A percentile compares a stretch with the other conserved stretches of the same genome.
Evolutionary conservation across 805 yeast species (phyloP).

Genomic region (Myxozyma mucilagina): DNA sequence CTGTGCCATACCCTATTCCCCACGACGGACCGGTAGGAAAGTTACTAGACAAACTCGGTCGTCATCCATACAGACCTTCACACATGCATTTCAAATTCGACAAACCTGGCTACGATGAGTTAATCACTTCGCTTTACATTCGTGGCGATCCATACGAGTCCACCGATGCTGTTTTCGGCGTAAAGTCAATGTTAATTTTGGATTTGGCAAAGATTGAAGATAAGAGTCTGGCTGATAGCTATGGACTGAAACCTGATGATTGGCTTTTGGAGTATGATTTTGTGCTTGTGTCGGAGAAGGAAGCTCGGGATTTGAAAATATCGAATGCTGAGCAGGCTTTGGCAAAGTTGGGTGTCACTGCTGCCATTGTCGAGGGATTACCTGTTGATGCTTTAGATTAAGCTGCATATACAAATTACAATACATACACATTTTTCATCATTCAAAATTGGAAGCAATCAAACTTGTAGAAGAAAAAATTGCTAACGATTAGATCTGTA

Average conservation of each 20-base stretch:
- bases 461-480: too few species aligned
- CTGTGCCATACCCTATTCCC: slow-evolving; percentile 46
- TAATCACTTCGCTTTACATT: slow-evolving; percentile 42
- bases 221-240: slow-evolving; percentile 12
- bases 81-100: slow-evolving; percentile 41
- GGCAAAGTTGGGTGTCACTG: slow-evolving; percentile 13
- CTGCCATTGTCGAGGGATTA: slow-evolving; percentile 24
- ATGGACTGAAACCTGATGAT: slow-evolving; percentile 21
- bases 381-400: slow-evolving; percentile 22
- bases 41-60: slow-evolving; percentile 39
- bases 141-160: slow-evolving; percentile 39
- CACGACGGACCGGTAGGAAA: slow-evolving; percentile 46
- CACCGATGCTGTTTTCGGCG: slow-evolving; percentile 44
- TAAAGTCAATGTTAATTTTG: slow-evolving; percentile 37
- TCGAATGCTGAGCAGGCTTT: slow-evolving; percentile 20
- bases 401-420: not conserved
- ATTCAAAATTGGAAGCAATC: too few species aligned
- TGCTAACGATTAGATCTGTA: too few species aligned
- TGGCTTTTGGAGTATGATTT: slow-evolving; percentile 25
- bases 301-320: slow-evolving; percentile 17
- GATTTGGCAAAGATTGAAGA: slow-evolving; percentile 21
- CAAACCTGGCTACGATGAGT: slow-evolving; percentile 37
- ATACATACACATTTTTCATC: too few species aligned
- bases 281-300: slow-evolving; percentile 24
- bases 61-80: slow-evolving; percentile 45